Conservation (phyloP, 78 protist genomes). For the Blattamonas nauphoetae region DNA sequence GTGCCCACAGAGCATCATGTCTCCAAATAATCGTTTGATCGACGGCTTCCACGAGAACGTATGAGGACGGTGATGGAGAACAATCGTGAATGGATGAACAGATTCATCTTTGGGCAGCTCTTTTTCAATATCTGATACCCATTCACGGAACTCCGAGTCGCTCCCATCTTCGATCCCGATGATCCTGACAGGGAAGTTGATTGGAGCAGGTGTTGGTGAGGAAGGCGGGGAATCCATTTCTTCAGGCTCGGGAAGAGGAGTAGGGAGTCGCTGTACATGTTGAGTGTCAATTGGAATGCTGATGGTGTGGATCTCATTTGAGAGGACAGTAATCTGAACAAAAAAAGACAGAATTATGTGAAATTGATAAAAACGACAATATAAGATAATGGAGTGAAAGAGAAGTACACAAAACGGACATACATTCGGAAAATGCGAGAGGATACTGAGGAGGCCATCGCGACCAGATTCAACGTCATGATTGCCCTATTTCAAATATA, state of each 20-base stretch:
- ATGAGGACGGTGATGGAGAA: background rate
- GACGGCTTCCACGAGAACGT: background rate
- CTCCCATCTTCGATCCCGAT: too few species aligned
- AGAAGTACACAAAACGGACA: too few species aligned
- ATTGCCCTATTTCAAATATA: background rate
- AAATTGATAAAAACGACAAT: background rate
- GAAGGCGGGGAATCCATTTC: too few species aligned
- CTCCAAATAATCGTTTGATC: background rate
- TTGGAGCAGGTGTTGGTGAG: too few species aligned
- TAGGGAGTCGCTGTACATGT: too few species aligned
- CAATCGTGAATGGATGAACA: background rate
- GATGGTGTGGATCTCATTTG: too few species aligned
- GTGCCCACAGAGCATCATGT: background rate
- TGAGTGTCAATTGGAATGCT: too few species aligned
- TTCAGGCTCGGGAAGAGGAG: too few species aligned
- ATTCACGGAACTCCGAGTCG: too few species aligned
- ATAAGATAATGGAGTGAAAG: background rate
- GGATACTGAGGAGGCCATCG: background rate
- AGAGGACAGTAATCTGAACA: background rate
- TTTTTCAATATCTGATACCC: too few species aligned
- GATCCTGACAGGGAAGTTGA: too few species aligned
- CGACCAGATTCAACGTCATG: background rate
- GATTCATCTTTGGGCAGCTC: too few species aligned
- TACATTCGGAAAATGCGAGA: background rate
- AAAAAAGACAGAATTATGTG: background rate